These are phyloP conservation scores for Kodamaea kaohsiungensis DNA, from an alignment of 805 yeast species.

Conservation along the genomic window DNA sequence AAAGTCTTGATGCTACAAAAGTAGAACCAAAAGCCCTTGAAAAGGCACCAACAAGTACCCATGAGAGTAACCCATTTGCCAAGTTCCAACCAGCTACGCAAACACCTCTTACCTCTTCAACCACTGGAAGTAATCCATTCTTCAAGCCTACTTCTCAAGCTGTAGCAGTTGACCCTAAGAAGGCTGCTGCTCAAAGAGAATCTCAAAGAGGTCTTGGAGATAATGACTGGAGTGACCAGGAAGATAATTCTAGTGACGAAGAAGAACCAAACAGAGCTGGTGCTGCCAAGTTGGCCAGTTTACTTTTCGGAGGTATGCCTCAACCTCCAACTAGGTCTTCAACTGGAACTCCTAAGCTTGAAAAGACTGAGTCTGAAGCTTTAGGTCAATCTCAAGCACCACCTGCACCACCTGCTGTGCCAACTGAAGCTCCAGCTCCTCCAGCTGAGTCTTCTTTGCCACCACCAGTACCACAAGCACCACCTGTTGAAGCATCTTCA, in stretches of 20 bases:
- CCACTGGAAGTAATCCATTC: constrained; percentile 52
- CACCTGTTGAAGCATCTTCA: constrained; percentile 31
- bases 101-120: constrained; percentile 12
- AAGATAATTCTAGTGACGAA: constrained; percentile 48
- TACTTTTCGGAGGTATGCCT: constrained; percentile 53
- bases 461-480: constrained; percentile 17
- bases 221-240: constrained; percentile 50
- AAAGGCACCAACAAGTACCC: constrained; percentile 7
- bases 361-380: constrained; percentile 3
- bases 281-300: constrained; percentile 56
- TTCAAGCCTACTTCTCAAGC: constrained; percentile 45
- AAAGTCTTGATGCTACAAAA: constrained; percentile 7
- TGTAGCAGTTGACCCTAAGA: constrained; percentile 50
- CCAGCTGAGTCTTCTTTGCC: constrained; percentile 9
- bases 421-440: constrained; percentile 16
- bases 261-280: constrained; percentile 51
- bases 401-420: constrained; percentile 30
- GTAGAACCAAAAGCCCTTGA: constrained; percentile 8
- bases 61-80: constrained; percentile 51
- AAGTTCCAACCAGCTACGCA: constrained; percentile 23
- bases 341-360: constrained; percentile 10
- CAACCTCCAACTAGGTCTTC: constrained; percentile 29
- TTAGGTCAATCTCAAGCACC: constrained; percentile 12
- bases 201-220: constrained; percentile 61
- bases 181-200: constrained; percentile 69